Evolutionary conservation across 2,329 filamentous ascomycete genomes (phyloP).

Genomic region (Neofusicoccum sp.): DNA sequence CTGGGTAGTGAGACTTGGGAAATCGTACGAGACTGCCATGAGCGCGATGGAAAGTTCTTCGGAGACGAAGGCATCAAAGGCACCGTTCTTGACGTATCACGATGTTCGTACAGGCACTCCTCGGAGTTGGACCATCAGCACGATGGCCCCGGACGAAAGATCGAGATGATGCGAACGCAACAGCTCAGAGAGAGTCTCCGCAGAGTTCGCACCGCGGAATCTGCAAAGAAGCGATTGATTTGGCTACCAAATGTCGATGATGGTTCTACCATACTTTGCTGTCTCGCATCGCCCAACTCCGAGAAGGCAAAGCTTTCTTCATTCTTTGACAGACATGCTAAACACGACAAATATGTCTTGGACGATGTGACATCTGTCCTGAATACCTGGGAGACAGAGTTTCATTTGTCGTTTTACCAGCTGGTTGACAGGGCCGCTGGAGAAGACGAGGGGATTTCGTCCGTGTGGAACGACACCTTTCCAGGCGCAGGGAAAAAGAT

Average conservation of each 20-base stretch:
- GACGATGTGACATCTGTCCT: conserved; percentile 29
- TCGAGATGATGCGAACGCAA: not conserved
- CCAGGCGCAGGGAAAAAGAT: conserved; percentile 11
- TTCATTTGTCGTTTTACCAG: conserved; percentile 33
- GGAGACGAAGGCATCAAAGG: not conserved
- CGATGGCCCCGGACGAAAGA: not conserved
- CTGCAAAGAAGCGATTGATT: conserved; percentile 17
- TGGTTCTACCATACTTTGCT: conserved; percentile 23
- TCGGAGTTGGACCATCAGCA: not conserved
- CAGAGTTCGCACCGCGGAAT: not conserved
- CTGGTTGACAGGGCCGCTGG: conserved; percentile 8
- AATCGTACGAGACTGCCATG: not conserved
- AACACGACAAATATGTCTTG: conserved; percentile 27
- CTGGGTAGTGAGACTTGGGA: conserved; percentile 7
- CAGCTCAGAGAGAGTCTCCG: not conserved
- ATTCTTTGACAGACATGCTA: conserved; percentile 30
- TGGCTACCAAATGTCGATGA: not conserved
- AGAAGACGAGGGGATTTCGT: not conserved
- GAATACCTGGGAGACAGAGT: conserved; percentile 37
- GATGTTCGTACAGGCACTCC: not conserved
- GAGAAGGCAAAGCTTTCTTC: conserved; percentile 22
- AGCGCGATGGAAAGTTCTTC: not conserved
- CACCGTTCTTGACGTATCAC: not conserved
- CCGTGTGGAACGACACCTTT: not conserved
- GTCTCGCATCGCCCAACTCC: conserved; percentile 19